A percentile compares a stretch with the other conserved stretches of the same genome.
These are phyloP conservation scores for Kwoniella botswanensis DNA, from an alignment of 768 basidiomycete genomes.

Conservation along the genomic window DNA sequence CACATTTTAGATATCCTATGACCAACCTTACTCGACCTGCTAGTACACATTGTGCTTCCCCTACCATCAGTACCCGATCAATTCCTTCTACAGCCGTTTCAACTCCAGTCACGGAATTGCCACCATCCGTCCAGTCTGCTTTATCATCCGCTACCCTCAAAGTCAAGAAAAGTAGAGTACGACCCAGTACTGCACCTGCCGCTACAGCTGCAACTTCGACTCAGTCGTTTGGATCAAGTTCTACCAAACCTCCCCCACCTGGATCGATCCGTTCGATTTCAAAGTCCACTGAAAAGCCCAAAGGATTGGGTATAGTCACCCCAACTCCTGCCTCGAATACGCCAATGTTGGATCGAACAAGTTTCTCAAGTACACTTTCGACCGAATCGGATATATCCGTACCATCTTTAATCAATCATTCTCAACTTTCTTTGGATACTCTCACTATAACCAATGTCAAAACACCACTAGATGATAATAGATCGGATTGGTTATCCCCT, in stretches of 20 bases:
- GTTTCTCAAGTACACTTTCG: slow-evolving; percentile 20
- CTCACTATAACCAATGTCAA: slow-evolving; percentile 6
- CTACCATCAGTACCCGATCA: slow-evolving; percentile 1
- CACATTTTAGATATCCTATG: slow-evolving; percentile 51
- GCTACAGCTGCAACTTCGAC: not conserved
- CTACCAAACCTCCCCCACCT: slow-evolving; percentile 6
- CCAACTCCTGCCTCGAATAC: too few relatives aligned
- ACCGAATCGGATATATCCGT: slow-evolving; percentile 8
- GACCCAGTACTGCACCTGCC: slow-evolving; percentile 40
- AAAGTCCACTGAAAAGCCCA: not conserved
- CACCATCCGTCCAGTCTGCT: not conserved
- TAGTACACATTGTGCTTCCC: slow-evolving; percentile 7
- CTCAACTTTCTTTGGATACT: slow-evolving; percentile 16
- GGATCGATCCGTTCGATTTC: not conserved
- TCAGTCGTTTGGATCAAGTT: slow-evolving; percentile 18
- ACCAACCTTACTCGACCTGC: slow-evolving; percentile 17
- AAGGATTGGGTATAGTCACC: slow-evolving; percentile 9
- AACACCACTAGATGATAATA: slow-evolving; percentile 18
- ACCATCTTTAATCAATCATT: slow-evolving; percentile 15
- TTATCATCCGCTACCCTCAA: slow-evolving; percentile 10
- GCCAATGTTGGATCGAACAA: slow-evolving; percentile 18
- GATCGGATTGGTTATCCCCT: slow-evolving; percentile 7
- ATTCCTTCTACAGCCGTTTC: not conserved
- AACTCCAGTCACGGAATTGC: not conserved
- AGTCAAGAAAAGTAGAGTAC: slow-evolving; percentile 8